A percentile compares a stretch with the other conserved stretches of the same genome.
phyloP scores from a whole-genome alignment of 768 basidiomycete genomes.

The Macrolepiota albuminosa region DNA sequence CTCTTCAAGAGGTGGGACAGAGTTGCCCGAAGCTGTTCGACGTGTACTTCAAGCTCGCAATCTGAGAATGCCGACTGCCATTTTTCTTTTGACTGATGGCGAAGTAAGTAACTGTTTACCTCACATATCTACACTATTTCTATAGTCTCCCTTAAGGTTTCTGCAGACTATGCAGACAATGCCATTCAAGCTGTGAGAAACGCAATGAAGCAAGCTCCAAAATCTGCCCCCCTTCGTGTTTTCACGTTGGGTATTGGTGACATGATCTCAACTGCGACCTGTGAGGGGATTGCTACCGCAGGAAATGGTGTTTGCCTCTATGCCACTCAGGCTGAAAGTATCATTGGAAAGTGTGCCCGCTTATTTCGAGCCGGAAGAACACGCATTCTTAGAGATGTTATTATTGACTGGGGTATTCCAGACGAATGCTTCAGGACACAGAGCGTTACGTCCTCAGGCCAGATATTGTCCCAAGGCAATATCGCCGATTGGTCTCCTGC shows the following conservation, averaged over 20 bases:
- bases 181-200: slow-evolving; percentile 20
- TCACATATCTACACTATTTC: neutral
- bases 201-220: slow-evolving; percentile 27
- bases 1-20: slow-evolving; percentile 47
- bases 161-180: slow-evolving; percentile 18
- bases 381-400: slow-evolving; percentile 38
- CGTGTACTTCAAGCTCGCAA: slow-evolving; percentile 31
- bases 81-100: slow-evolving; percentile 62
- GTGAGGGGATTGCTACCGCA: slow-evolving; percentile 47
- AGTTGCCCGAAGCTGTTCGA: slow-evolving; percentile 38
- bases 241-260: slow-evolving; percentile 58
- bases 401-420: slow-evolving; percentile 46
- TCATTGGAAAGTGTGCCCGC: slow-evolving; percentile 42
- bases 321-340: slow-evolving; percentile 39
- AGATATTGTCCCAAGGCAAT: slow-evolving; percentile 13
- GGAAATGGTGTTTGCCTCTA: slow-evolving; percentile 50
- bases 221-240: slow-evolving; percentile 36
- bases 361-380: slow-evolving; percentile 49
- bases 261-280: slow-evolving; percentile 43
- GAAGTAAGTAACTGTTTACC: slow-evolving; percentile 23
- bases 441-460: slow-evolving; percentile 16
- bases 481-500: slow-evolving; percentile 23
- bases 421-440: slow-evolving; percentile 17
- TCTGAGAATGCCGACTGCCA: slow-evolving; percentile 33
- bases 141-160: slow-evolving; percentile 14